phyloP scores from a whole-genome alignment of 306 rosid species.

The Casuarina cunninghamiana region DNA sequence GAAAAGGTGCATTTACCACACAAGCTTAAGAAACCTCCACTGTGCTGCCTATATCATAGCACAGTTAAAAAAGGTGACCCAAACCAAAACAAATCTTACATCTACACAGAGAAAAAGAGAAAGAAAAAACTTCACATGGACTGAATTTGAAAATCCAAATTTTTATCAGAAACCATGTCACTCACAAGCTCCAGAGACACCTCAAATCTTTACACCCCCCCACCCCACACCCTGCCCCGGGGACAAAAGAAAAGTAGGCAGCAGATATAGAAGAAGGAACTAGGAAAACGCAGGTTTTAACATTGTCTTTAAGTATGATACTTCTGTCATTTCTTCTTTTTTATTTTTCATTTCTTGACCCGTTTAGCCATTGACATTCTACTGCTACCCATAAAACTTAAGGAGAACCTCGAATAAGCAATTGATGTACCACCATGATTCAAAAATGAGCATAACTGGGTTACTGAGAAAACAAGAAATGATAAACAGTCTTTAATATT shows the following conservation, averaged over 20 bases:
- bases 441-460: conserved; percentile 1
- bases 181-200: not conserved
- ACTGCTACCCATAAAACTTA: too few relatives aligned
- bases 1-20: conserved; percentile 19
- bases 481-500: conserved; percentile 14
- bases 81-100: too few relatives aligned
- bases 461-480: conserved; percentile 15
- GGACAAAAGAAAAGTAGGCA: too few relatives aligned
- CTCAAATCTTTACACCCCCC: not conserved
- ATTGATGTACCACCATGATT: not conserved
- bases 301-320: not conserved
- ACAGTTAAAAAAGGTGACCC: too few relatives aligned
- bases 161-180: not conserved
- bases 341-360: too few relatives aligned
- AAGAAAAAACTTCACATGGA: not conserved
- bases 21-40: not conserved
- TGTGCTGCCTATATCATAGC: too few relatives aligned
- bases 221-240: not conserved
- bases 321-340: too few relatives aligned
- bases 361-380: too few relatives aligned
- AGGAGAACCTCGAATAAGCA: not conserved
- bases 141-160: not conserved
- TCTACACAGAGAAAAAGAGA: too few relatives aligned
- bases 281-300: not conserved
- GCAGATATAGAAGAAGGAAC: not conserved